Evolutionary conservation across 192 early-diverging fungal genomes (phyloP).

Genomic region (Powellomyces hirtus): DNA sequence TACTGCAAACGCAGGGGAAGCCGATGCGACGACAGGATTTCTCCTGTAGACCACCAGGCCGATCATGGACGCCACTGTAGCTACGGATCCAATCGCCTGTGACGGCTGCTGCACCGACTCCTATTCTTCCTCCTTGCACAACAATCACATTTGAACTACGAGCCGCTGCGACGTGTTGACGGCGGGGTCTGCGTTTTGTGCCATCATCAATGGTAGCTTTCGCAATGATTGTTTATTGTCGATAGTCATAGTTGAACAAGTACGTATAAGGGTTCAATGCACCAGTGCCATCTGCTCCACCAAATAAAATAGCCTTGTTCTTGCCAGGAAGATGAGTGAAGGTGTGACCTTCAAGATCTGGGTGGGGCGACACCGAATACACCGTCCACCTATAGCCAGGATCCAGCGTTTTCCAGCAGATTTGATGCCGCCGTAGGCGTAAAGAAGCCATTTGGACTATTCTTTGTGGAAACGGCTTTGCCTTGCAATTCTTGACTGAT

Average conservation of each 20-base stretch:
- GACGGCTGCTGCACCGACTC: neutral
- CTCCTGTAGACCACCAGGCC: neutral
- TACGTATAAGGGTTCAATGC: neutral
- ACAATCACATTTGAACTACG: neutral
- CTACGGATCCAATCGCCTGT: neutral
- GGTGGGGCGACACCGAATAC: conserved; percentile 11
- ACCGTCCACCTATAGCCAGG: neutral
- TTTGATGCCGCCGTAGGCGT: neutral
- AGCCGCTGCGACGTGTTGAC: neutral
- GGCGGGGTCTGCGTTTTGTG: neutral
- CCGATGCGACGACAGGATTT: conserved; percentile 7
- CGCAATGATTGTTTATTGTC: neutral
- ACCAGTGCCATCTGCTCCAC: conserved; percentile 2
- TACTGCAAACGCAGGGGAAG: neutral
- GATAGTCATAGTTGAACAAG: conserved; percentile 7
- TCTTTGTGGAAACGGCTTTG: conserved; percentile 10
- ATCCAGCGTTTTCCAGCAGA: neutral
- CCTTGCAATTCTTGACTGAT: conserved; percentile 17
- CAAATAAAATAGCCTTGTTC: conserved; percentile 3
- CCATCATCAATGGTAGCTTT: neutral
- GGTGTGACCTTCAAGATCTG: conserved; percentile 2
- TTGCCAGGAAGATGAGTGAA: neutral
- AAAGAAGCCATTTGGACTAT: neutral
- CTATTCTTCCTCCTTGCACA: neutral
- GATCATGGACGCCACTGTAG: conserved; percentile 5